Base-by-base conservation (phyloP, 2,329 filamentous ascomycete species). In the Aspergillus brunneoviolaceus region DNA sequence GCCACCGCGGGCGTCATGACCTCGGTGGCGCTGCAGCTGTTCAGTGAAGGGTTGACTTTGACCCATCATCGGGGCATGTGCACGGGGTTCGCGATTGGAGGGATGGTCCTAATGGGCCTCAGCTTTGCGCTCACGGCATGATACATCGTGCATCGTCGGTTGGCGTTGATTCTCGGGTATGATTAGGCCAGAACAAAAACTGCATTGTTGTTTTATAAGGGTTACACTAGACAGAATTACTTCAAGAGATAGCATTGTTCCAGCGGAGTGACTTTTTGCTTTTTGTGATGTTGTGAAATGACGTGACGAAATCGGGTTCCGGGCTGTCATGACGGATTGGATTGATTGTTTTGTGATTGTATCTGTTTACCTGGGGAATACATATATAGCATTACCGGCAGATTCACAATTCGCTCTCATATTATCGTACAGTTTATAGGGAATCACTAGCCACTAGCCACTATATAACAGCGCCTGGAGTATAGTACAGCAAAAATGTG, bases 1-100 rank as follows among this genome's bases (percentile, higher is more conserved):
- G 81, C 88, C 10, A 98, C 94, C 0, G 88, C 92, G 0, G 95
- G 95, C 1, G 96, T 99, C 69, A 98, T 99, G 95, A 89, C 92
- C 29, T 95, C 90, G 68, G 95, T 99, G 31, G 92, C 89, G 2
- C 77, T 99, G 71, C 91, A 96, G 77, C 80, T 99, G 6, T 94
- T 97, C 70, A 88, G 90, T 3, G 93, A 99, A 80, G 89, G 89
- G 66, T 75, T 96, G 72, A 90, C 89, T 60, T 77, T 97, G 71
- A 93, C 91, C 66, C 76, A 79, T 61, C 70, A 73, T 45, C 72
- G 73, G 16, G 68, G 69, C 10, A 62, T 77, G 59, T 73, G 74
- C 25, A 74, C 78, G 42, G 71, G 71, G 14, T 76, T 74, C 58
- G 76, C 76, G 7, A 70, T 79, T 57, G 71, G 69, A 16, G 79